Conservation (phyloP, 192 early-diverging fungal genomes). For the Tieghemiomyces parasiticus region DNA sequence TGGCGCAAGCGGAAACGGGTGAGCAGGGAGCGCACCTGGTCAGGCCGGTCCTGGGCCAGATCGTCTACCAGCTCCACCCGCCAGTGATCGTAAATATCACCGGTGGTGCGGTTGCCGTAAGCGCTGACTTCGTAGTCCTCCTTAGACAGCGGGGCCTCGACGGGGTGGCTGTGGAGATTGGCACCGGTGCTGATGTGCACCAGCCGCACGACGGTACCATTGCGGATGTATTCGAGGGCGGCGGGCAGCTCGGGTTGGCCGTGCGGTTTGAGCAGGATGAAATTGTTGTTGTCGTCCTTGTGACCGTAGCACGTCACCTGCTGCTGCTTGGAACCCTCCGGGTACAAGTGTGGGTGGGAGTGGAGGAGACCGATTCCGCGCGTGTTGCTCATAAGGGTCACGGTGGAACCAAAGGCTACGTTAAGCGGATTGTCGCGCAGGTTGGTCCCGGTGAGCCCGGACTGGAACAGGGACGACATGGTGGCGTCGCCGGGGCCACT, state of each 20-base stretch:
- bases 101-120: conserved; percentile 60
- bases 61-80: conserved; percentile 67
- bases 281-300: conserved; percentile 89
- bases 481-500: conserved; percentile 76
- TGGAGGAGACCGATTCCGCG: conserved; percentile 85
- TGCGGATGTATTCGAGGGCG: conserved; percentile 41
- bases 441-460: conserved; percentile 64
- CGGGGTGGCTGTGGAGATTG: conserved; percentile 77
- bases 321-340: conserved; percentile 80
- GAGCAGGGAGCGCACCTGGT: conserved; percentile 50
- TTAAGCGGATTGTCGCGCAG: conserved; percentile 73
- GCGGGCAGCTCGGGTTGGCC: conserved; percentile 17
- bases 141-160: conserved; percentile 59
- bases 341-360: conserved; percentile 80
- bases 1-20: conserved; percentile 76
- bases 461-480: conserved; percentile 97
- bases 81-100: conserved; percentile 89
- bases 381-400: conserved; percentile 69
- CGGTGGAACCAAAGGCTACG: conserved; percentile 77
- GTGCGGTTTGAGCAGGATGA: conserved; percentile 55
- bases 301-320: conserved; percentile 91
- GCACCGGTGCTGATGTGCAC: conserved; percentile 50
- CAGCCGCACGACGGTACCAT: conserved; percentile 75
- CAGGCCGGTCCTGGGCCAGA: conserved; percentile 20
- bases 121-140: conserved; percentile 76